Percentiles rank a stretch among this genome's conserved stretches.
Conservation (phyloP, 1,139 yeast genomes). For the Candida frijolesensis region DNA sequence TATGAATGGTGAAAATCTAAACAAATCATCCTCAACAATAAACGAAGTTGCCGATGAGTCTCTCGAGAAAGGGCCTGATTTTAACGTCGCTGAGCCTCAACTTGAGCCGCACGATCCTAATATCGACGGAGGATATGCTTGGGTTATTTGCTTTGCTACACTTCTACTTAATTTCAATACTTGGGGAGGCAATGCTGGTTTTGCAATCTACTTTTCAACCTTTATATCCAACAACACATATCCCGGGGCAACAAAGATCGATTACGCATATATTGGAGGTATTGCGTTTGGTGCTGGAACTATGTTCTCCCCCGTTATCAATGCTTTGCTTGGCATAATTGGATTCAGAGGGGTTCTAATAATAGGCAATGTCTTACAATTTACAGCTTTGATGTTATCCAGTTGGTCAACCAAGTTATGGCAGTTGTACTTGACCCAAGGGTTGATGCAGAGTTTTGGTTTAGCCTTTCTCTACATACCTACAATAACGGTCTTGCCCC, state of each 20-base stretch:
- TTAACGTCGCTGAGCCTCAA: neutral
- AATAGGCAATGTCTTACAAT: slow-evolving; percentile 50
- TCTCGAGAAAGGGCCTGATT: no score
- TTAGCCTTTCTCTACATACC: slow-evolving; percentile 49
- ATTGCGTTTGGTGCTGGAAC: slow-evolving; percentile 38
- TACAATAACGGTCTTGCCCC: slow-evolving; percentile 44
- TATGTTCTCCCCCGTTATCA: slow-evolving; percentile 40
- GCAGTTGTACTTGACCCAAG: slow-evolving; percentile 56
- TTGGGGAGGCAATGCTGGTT: slow-evolving; percentile 59
- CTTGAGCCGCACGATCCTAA: slow-evolving; percentile 8
- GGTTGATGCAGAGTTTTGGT: slow-evolving; percentile 52
- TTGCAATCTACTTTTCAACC: slow-evolving; percentile 53
- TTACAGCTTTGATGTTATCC: slow-evolving; percentile 55
- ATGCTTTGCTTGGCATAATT: slow-evolving; percentile 37
- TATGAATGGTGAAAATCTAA: no score
- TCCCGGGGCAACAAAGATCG: slow-evolving; percentile 43
- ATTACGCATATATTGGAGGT: slow-evolving; percentile 46
- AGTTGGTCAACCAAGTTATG: slow-evolving; percentile 52
- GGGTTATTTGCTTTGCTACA: slow-evolving; percentile 46
- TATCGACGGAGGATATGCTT: slow-evolving; percentile 51
- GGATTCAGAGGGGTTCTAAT: slow-evolving; percentile 42
- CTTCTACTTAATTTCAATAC: slow-evolving; percentile 47
- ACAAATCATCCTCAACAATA: no score
- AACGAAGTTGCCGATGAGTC: no score
- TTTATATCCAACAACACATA: slow-evolving; percentile 39